Conservation (phyloP, 2,329 filamentous ascomycete species). For the Pyricularia sp. region DNA sequence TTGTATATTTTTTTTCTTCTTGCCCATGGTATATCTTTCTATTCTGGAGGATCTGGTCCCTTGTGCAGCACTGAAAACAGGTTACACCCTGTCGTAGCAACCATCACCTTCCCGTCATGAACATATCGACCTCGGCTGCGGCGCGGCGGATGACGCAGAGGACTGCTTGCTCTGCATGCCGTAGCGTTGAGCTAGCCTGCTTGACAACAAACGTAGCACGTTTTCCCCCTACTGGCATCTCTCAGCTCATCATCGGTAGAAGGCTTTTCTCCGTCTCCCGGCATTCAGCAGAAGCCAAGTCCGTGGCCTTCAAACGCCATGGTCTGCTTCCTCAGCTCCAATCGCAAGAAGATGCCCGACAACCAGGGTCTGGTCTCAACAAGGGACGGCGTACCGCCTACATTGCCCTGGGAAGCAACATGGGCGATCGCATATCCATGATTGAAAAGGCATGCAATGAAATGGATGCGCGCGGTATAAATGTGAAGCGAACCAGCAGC, state of each 20-base stretch:
- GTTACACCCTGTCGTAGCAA: neutral
- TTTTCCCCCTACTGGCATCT: neutral
- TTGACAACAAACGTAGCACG: neutral
- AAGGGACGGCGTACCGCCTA: constrained; percentile 47
- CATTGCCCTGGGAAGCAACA: constrained; percentile 85
- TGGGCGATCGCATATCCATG: constrained; percentile 75
- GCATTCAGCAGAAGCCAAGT: neutral
- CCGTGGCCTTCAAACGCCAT: neutral
- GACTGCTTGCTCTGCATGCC: neutral
- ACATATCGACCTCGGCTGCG: neutral
- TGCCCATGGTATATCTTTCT: neutral
- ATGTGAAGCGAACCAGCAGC: constrained; percentile 69
- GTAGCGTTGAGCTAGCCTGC: neutral
- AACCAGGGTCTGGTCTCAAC: neutral
- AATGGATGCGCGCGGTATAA: constrained; percentile 66
- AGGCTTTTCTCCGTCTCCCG: neutral
- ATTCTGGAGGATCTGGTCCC: neutral
- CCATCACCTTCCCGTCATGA: neutral
- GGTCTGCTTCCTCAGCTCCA: neutral
- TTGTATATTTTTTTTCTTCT: neutral
- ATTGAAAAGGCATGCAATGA: constrained; percentile 76
- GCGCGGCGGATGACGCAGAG: neutral
- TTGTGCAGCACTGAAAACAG: neutral
- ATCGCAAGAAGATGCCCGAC: neutral
- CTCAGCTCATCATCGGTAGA: neutral